A percentile compares a stretch with the other conserved stretches of the same genome.
These are phyloP conservation scores for Tilletia indica DNA, from an alignment of 1,284 basidiomycete species.

Conservation along the genomic window DNA sequence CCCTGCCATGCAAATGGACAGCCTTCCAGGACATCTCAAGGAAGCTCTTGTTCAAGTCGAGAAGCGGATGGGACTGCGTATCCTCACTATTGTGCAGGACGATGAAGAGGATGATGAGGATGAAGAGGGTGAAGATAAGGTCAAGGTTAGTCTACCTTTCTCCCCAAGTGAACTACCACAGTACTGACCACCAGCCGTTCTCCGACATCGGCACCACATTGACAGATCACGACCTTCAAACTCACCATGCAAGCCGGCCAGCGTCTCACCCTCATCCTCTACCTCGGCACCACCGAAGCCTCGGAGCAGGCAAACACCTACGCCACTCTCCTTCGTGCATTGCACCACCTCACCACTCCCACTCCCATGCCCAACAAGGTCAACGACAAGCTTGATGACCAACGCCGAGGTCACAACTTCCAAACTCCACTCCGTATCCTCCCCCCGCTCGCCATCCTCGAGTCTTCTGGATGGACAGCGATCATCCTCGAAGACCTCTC, in stretches of 20 bases:
- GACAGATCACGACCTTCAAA: background rate
- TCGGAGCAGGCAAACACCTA: background rate
- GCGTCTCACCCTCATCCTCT: background rate
- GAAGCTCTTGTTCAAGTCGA: background rate
- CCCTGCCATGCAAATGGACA: background rate
- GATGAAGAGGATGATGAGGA: background rate
- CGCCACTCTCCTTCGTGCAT: background rate
- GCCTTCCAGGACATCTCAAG: background rate
- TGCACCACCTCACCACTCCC: slow-evolving; percentile 5
- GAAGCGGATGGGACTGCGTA: background rate
- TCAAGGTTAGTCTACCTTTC: no score
- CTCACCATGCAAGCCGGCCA: slow-evolving; percentile 5
- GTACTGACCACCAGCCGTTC: no score
- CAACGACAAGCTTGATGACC: no score
- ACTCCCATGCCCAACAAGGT: background rate
- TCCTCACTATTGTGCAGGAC: background rate
- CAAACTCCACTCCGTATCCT: background rate
- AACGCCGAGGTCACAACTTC: no score
- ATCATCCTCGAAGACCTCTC: background rate
- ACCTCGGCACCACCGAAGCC: background rate
- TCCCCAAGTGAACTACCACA: no score
- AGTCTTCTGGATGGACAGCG: background rate
- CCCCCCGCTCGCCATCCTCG: background rate
- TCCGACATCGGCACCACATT: background rate
- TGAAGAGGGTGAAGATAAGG: background rate